Evolutionary conservation across 2,329 filamentous ascomycete species (phyloP), one percentile per base, ranked within the genome.

Genomic region (Pseudopyricularia cyperi): DNA sequence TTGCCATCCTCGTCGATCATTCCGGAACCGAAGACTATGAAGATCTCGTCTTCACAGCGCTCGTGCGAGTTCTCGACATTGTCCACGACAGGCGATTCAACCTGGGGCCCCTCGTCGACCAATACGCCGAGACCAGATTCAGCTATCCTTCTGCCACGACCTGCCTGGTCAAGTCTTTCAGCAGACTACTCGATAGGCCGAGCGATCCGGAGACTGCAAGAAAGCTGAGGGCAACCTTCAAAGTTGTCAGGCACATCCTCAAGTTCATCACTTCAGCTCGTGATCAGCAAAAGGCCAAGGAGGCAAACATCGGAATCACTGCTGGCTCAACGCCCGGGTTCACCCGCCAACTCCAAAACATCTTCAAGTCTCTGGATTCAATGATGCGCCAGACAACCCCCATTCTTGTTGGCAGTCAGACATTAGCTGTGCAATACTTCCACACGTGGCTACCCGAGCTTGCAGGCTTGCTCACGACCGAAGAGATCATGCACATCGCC

Each of bases 381-480:
- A 79, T 98, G 68, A 96, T 98, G 88, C 82, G 83, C 55, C 95
- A 89, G 64, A 75, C 82, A 2, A 86, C 89, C 2, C 87, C 93
- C 0, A 83, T 90, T 17, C 72, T 97, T 24, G 87, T 97, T 14
- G 93, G 93, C 33, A 97, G 87, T 56, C 95, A 98, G 68, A 97
- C 93, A 0, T 72, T 98, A 49, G 83, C 94, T 2, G 89, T 97
- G 12, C 93, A 98, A 66, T 89, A 97, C 65, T 95, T 97, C 65
- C 91, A 97, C 63, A 87, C 87, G 0, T 98, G 93, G 93, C 72
- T 98, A n/a, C 91, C 93, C 0, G 91, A 97, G 63, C 79, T 98
- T 9, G 75, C 80, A 0, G 81, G 83, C 2, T 74, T 93, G 35
- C 75, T 97, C 62, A 79, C 77, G 4, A 82, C 84, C 0, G 85